Evolutionary conservation across 805 yeast genomes (phyloP).

Genomic region (Naumovozyma castellii): DNA sequence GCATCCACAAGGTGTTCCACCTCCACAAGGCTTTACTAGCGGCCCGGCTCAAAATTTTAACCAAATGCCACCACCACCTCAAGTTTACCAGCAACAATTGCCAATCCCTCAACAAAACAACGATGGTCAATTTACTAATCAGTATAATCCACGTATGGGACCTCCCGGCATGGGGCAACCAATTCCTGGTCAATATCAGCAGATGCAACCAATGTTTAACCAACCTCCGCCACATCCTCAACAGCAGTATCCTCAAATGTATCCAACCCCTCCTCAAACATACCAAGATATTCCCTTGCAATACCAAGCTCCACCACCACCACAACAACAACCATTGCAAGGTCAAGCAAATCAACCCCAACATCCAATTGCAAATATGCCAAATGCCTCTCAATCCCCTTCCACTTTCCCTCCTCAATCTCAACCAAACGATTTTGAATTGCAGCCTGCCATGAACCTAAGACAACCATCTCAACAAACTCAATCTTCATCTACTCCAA

Average conservation of each 20-base stretch:
- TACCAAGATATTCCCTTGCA: neutral
- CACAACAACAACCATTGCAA: slow-evolving; percentile 1
- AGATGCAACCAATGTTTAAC: slow-evolving; percentile 6
- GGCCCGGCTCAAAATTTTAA: slow-evolving; percentile 3
- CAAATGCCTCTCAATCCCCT: neutral
- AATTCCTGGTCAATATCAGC: slow-evolving; percentile 17
- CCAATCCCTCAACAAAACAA: slow-evolving; percentile 2
- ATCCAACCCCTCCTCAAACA: neutral
- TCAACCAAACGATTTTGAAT: no score
- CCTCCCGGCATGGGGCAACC: slow-evolving; percentile 28
- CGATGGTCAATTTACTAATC: neutral
- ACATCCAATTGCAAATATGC: slow-evolving; percentile 1
- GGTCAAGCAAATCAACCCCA: neutral
- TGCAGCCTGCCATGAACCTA: neutral
- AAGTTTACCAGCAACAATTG: slow-evolving; percentile 11
- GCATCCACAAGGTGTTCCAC: slow-evolving; percentile 12
- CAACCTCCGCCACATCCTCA: neutral
- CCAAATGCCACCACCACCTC: slow-evolving; percentile 7
- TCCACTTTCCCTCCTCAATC: neutral
- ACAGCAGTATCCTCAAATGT: neutral
- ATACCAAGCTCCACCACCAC: slow-evolving; percentile 1
- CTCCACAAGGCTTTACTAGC: slow-evolving; percentile 1
- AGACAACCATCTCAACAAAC: slow-evolving; percentile 6
- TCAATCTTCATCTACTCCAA: neutral
- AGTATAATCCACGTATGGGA: slow-evolving; percentile 4